Evolutionary conservation across 768 basidiomycete genomes (phyloP).

Genomic region (Phylloporus rhodoxanthus): DNA sequence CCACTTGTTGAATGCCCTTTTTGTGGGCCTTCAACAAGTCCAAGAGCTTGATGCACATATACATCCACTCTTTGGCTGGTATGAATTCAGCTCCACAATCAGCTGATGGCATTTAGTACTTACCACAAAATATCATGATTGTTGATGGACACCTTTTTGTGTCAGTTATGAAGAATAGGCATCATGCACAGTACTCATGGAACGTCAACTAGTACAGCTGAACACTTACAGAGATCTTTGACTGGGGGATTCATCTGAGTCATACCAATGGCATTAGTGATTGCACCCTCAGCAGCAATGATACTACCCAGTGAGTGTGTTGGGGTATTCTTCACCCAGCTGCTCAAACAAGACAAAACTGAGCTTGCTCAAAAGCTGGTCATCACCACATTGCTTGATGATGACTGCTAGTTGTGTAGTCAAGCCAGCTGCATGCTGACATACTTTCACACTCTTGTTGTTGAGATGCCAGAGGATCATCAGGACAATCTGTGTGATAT

Average conservation of each 20-base stretch:
- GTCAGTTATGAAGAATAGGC: constrained; percentile 97
- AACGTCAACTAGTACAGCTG: not conserved
- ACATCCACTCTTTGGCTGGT: constrained; percentile 99
- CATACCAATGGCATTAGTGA: constrained; percentile 99
- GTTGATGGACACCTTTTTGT: constrained; percentile 99
- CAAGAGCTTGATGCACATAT: constrained; percentile 95
- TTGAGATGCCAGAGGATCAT: constrained; percentile 98
- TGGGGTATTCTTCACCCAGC: constrained; percentile 98
- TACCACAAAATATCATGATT: not conserved
- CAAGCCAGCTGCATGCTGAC: too few species aligned
- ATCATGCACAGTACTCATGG: constrained; percentile 80
- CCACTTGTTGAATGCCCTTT: too few species aligned
- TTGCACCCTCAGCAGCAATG: constrained; percentile 97
- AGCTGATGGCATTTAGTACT: constrained; percentile 44
- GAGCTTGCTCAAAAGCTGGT: constrained; percentile 90
- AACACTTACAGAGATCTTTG: constrained; percentile 88
- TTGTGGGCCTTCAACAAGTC: too few species aligned
- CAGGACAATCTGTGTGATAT: constrained; percentile 95
- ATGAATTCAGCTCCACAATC: constrained; percentile 99
- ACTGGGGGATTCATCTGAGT: constrained; percentile 99
- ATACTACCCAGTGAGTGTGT: constrained; percentile 98
- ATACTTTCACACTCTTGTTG: constrained; percentile 99
- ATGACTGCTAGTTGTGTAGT: constrained; percentile 91
- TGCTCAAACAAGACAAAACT: constrained; percentile 97
- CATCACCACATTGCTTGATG: constrained; percentile 98